phyloP scores from a whole-genome alignment of 495 filamentous ascomycete species.

The Elasticomyces elasticus region DNA sequence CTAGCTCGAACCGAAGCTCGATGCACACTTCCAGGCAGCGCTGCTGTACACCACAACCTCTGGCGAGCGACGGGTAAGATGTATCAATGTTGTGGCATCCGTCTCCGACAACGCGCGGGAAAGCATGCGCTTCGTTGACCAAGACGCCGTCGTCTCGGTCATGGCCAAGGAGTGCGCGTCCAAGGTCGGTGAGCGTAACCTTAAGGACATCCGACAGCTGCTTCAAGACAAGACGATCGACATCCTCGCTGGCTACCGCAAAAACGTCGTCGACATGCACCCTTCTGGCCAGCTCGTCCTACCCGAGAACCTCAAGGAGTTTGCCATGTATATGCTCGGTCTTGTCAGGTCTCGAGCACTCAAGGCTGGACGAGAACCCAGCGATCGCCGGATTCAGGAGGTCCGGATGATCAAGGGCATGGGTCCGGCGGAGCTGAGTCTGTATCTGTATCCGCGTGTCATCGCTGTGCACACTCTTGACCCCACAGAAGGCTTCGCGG shows the following conservation, averaged over 20 bases:
- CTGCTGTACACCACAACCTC: conserved; percentile 86
- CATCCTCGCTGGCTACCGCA: conserved; percentile 85
- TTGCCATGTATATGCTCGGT: conserved; percentile 93
- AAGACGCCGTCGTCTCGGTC: conserved; percentile 79
- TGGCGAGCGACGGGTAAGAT: conserved; percentile 84
- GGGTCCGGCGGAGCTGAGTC: conserved; percentile 70
- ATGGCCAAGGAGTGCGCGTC: conserved; percentile 90
- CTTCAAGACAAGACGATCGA: conserved; percentile 91
- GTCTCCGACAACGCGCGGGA: conserved; percentile 78
- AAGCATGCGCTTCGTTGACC: conserved; percentile 82
- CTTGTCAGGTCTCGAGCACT: conserved; percentile 86
- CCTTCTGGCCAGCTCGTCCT: conserved; percentile 90
- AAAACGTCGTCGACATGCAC: conserved; percentile 74
- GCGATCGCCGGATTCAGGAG: conserved; percentile 82
- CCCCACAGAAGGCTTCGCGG: conserved; percentile 67
- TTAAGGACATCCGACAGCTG: conserved; percentile 78
- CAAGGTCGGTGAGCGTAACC: conserved; percentile 63
- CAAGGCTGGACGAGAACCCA: conserved; percentile 85
- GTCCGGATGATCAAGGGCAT: conserved; percentile 83
- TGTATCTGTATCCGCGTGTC: conserved; percentile 94
- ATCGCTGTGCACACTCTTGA: conserved; percentile 79
- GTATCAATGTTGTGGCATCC: conserved; percentile 83
- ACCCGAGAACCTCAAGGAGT: conserved; percentile 92
- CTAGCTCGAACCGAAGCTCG: conserved; percentile 78
- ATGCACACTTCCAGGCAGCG: conserved; percentile 96